phyloP scores from a whole-genome alignment of 768 basidiomycete genomes.

The Hygrocybe punicea region DNA sequence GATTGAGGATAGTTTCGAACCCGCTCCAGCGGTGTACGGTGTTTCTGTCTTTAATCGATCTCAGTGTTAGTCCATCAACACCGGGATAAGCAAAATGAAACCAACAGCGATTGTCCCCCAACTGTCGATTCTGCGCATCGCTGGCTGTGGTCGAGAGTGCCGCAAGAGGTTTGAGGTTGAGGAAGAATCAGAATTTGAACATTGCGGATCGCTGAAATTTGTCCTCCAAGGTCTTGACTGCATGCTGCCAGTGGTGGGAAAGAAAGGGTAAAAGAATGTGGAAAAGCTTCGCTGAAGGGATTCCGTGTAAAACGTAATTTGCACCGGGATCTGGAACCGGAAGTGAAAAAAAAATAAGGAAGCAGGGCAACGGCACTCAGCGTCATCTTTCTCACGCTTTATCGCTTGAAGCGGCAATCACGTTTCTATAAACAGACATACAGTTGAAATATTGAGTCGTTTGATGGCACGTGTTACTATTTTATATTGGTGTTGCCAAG shows the following conservation, averaged over 20 bases:
- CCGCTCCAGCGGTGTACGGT: constrained; percentile 11
- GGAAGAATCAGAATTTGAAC: background rate
- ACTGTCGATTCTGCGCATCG: background rate
- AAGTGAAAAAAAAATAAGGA: too few relatives aligned
- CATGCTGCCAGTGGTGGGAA: background rate
- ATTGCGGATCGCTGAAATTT: background rate
- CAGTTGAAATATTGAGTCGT: too few relatives aligned
- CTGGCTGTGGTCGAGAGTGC: background rate
- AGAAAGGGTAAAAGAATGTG: background rate
- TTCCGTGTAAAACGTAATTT: too few relatives aligned
- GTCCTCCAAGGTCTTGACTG: background rate
- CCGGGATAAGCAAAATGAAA: background rate
- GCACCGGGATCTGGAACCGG: too few relatives aligned
- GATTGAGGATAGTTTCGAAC: constrained; percentile 5
- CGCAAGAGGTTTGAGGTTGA: background rate
- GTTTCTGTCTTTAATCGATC: constrained; percentile 1
- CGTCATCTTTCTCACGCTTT: too few relatives aligned
- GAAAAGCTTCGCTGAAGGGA: background rate
- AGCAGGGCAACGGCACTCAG: too few relatives aligned
- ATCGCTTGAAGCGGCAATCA: too few relatives aligned
- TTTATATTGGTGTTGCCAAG: too few relatives aligned
- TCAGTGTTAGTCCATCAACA: background rate
- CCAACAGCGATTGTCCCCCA: background rate
- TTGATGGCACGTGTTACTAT: too few relatives aligned
- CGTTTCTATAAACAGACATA: too few relatives aligned